Evolutionary conservation across 2,329 filamentous ascomycete genomes (phyloP).

Genomic region (Aspergillus sp.): DNA sequence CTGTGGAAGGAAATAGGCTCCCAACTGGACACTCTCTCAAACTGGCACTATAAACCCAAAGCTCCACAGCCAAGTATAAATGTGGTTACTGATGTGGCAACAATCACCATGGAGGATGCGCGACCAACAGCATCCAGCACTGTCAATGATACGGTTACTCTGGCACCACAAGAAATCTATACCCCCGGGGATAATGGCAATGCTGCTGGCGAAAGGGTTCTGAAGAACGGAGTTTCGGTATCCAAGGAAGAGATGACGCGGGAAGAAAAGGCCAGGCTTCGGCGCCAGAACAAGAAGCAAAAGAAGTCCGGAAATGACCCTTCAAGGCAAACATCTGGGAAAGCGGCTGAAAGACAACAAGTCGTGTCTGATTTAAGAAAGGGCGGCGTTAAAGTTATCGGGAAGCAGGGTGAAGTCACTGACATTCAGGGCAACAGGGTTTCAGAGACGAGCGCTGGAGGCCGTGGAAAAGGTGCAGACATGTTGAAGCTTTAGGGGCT

Average conservation of each 20-base stretch:
- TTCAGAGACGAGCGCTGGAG: slow-evolving; percentile 36
- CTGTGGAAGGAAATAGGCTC: slow-evolving; percentile 80
- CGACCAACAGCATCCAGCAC: slow-evolving; percentile 77
- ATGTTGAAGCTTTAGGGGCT: slow-evolving; percentile 35
- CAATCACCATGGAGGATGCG: slow-evolving; percentile 91
- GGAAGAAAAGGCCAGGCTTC: slow-evolving; percentile 76
- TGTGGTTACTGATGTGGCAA: slow-evolving; percentile 87
- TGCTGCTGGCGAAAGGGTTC: slow-evolving; percentile 68
- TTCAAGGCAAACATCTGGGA: slow-evolving; percentile 46
- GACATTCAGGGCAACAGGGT: slow-evolving; percentile 81
- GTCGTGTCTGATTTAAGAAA: slow-evolving; percentile 71
- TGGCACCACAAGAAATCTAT: slow-evolving; percentile 95
- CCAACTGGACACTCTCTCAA: slow-evolving; percentile 84
- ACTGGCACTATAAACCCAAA: slow-evolving; percentile 94
- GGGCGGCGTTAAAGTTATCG: slow-evolving; percentile 88
- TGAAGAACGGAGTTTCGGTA: slow-evolving; percentile 74
- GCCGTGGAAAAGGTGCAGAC: slow-evolving; percentile 25
- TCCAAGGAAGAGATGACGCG: slow-evolving; percentile 82
- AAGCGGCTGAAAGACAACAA: slow-evolving; percentile 48
- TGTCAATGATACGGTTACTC: slow-evolving; percentile 59
- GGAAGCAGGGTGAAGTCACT: slow-evolving; percentile 80
- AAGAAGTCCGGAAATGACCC: slow-evolving; percentile 59
- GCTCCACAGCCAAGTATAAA: slow-evolving; percentile 77
- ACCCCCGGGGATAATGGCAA: slow-evolving; percentile 67
- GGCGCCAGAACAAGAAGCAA: slow-evolving; percentile 82